These are phyloP conservation scores for Silene uniflora DNA, from an alignment of 148 eudicot species.

Conservation along the genomic window DNA sequence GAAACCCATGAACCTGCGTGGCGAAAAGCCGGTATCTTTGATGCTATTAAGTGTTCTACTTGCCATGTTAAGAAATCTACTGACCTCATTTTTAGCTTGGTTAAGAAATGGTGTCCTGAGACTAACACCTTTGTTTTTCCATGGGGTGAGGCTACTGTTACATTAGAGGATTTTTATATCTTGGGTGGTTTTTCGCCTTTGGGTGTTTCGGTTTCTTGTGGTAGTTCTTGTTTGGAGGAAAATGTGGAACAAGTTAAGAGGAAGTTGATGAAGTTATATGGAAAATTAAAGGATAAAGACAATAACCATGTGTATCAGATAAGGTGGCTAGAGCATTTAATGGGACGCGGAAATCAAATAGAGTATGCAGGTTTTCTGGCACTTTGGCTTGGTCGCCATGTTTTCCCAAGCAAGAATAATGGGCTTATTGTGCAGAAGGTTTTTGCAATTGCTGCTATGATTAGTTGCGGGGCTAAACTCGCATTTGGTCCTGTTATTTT, in stretches of 20 bases:
- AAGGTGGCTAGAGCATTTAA: slow-evolving; percentile 31
- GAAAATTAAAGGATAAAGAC: not conserved
- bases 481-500: slow-evolving; percentile 35
- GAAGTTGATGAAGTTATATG: not conserved
- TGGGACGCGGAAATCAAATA: slow-evolving; percentile 8
- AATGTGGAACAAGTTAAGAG: not conserved
- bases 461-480: slow-evolving; percentile 26
- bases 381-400: slow-evolving; percentile 38
- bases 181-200: slow-evolving; percentile 30
- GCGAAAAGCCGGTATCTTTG: slow-evolving; percentile 29
- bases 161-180: no score
- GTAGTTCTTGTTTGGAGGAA: not conserved
- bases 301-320: not conserved
- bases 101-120: slow-evolving; percentile 36
- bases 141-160: slow-evolving; percentile 43
- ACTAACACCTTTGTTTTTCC: slow-evolving; percentile 28
- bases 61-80: slow-evolving; percentile 19
- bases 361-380: slow-evolving; percentile 37
- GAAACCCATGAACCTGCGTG: slow-evolving; percentile 22
- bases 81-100: slow-evolving; percentile 24
- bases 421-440: not conserved
- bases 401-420: slow-evolving; percentile 4
- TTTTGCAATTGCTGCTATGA: slow-evolving; percentile 26
- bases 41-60: slow-evolving; percentile 27
- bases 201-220: slow-evolving; percentile 11